Percentiles rank a stretch among this genome's conserved stretches.
Conservation (phyloP, 306 rosid genomes). For the Corylus avellana region DNA sequence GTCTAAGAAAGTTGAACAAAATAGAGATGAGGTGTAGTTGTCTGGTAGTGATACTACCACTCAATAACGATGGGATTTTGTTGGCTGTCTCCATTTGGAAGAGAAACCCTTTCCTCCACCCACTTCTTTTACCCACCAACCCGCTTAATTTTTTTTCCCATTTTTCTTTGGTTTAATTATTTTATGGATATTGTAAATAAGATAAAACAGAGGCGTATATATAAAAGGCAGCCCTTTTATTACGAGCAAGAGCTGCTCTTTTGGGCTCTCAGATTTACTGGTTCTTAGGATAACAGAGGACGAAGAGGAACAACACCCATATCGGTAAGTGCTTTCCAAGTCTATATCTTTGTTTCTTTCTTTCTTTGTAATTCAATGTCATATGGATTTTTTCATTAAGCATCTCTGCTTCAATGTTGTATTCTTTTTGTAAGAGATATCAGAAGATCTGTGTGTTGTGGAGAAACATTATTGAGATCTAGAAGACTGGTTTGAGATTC, state of each 20-base stretch:
- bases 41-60: slow-evolving; percentile 51
- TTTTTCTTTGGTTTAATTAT: too few species aligned
- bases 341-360: slow-evolving; percentile 2
- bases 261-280: slow-evolving; percentile 43
- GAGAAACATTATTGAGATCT: slow-evolving; percentile 4
- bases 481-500: neutral
- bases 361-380: slow-evolving; percentile 8
- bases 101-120: slow-evolving; percentile 34
- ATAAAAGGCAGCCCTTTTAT: slow-evolving; percentile 29
- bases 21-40: neutral
- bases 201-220: slow-evolving; percentile 18
- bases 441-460: slow-evolving; percentile 26
- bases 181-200: neutral
- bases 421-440: neutral
- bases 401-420: neutral
- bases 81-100: slow-evolving; percentile 31
- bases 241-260: slow-evolving; percentile 23
- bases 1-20: neutral
- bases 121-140: slow-evolving; percentile 41
- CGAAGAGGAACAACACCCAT: slow-evolving; percentile 17
- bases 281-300: slow-evolving; percentile 14
- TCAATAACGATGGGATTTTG: slow-evolving; percentile 58
- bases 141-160: neutral
- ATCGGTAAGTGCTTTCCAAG: slow-evolving; percentile 33
- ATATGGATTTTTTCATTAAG: neutral